A percentile compares a stretch with the other conserved stretches of the same genome.
These are phyloP conservation scores for Colletotrichum orbiculare DNA, from an alignment of 2,329 filamentous ascomycete genomes.

Conservation along the genomic window DNA sequence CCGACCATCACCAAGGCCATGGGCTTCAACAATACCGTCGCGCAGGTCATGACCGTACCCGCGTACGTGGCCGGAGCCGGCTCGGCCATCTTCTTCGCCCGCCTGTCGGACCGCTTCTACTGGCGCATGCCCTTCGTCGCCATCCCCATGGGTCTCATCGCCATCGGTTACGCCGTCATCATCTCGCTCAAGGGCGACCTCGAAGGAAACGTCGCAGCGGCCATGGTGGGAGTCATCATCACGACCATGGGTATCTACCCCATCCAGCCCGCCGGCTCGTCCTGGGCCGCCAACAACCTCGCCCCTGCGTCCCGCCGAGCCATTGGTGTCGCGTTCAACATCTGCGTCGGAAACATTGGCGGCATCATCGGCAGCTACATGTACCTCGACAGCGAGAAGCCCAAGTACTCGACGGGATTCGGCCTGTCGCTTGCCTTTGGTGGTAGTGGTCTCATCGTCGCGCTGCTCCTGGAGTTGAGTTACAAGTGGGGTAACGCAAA, in stretches of 20 bases:
- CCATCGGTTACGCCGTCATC: no score
- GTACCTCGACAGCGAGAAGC: slow-evolving; percentile 48
- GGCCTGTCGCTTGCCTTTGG: slow-evolving; percentile 47
- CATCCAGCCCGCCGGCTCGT: slow-evolving; percentile 58
- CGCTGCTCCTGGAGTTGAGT: slow-evolving; percentile 44
- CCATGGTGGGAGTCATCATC: slow-evolving; percentile 69
- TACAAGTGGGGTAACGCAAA: slow-evolving; percentile 43
- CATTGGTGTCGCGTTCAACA: slow-evolving; percentile 51
- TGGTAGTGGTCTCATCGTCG: slow-evolving; percentile 42
- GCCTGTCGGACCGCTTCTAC: no score
- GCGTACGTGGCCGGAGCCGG: no score
- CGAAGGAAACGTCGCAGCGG: no score
- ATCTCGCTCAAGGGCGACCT: no score
- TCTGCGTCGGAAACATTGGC: slow-evolving; percentile 52
- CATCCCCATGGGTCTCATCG: no score
- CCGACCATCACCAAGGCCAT: no score
- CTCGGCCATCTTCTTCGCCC: no score
- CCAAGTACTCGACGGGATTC: slow-evolving; percentile 49
- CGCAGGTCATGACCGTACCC: no score
- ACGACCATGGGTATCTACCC: slow-evolving; percentile 78
- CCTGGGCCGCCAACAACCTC: slow-evolving; percentile 43
- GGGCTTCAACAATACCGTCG: no score
- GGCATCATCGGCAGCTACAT: slow-evolving; percentile 54
- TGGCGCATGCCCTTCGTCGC: no score
- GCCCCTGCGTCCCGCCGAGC: slow-evolving; percentile 52